phyloP scores from a whole-genome alignment of 2,329 filamentous ascomycete species.

The Zymoseptoria ardabiliae region DNA sequence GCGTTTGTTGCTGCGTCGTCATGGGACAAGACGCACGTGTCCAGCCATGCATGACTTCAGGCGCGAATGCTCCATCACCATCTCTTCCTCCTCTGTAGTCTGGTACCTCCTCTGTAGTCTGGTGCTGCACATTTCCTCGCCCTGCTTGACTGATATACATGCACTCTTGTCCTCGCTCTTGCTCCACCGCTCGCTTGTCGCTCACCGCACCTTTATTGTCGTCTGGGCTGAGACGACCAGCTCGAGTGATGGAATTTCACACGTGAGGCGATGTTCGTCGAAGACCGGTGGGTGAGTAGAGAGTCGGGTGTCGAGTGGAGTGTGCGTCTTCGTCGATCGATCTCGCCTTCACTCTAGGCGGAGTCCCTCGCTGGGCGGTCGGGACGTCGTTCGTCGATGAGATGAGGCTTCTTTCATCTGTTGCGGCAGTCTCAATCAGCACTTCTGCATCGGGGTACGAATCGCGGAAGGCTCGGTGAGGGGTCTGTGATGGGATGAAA shows the following conservation, averaged over 20 bases:
- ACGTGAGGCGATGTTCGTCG: neutral
- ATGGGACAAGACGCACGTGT: no score
- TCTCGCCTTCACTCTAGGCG: neutral
- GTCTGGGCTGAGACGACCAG: neutral
- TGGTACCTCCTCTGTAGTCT: no score
- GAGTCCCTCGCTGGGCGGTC: neutral
- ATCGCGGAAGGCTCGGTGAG: neutral
- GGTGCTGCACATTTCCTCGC: no score
- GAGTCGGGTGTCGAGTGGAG: neutral
- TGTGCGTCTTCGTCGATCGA: neutral
- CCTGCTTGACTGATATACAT: no score
- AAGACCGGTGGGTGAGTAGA: neutral
- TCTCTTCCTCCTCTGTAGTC: no score
- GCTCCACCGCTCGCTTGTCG: neutral
- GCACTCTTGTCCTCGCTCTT: no score
- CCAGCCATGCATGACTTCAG: no score
- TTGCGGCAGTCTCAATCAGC: neutral
- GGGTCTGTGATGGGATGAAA: neutral
- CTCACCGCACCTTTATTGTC: neutral
- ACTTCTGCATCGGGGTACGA: neutral
- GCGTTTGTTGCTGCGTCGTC: no score
- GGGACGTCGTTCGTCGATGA: neutral
- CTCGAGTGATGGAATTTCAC: neutral
- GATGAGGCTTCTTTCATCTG: neutral
- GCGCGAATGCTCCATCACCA: no score